Conservation (phyloP, 371 early-diverging fungal genomes). For the Apophysomyces elegans region DNA sequence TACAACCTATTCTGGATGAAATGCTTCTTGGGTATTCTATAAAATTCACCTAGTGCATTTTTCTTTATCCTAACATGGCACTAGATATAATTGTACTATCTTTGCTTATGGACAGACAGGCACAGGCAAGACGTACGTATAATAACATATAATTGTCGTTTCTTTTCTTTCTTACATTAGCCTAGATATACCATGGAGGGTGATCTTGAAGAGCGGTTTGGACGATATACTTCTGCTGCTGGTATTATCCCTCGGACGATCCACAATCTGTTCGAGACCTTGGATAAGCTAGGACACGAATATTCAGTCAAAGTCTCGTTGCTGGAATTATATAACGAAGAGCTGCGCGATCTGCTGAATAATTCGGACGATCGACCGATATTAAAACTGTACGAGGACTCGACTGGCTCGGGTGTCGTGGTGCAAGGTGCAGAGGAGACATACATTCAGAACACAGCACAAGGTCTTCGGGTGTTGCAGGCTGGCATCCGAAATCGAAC, state of each 20-base stretch:
- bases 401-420: slow-evolving; percentile 68
- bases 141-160: background rate
- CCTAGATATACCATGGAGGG: slow-evolving; percentile 86
- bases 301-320: slow-evolving; percentile 84
- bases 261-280: slow-evolving; percentile 77
- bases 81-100: slow-evolving; percentile 93
- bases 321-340: slow-evolving; percentile 99
- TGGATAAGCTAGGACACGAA: slow-evolving; percentile 62
- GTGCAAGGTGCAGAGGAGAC: slow-evolving; percentile 86
- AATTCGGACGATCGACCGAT: slow-evolving; percentile 45
- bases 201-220: slow-evolving; percentile 58
- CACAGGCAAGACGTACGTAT: slow-evolving; percentile 80
- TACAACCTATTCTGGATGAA: slow-evolving; percentile 84
- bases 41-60: slow-evolving; percentile 4
- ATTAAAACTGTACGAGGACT: slow-evolving; percentile 70
- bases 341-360: slow-evolving; percentile 88
- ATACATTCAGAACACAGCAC: slow-evolving; percentile 68
- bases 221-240: slow-evolving; percentile 45
- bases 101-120: slow-evolving; percentile 97
- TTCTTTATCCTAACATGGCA: background rate
- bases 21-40: slow-evolving; percentile 45
- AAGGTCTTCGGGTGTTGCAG: slow-evolving; percentile 79
- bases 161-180: background rate
- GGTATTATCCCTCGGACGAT: slow-evolving; percentile 94
- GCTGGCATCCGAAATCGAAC: slow-evolving; percentile 79